phyloP scores from a whole-genome alignment of 306 rosid species.

The Cyamopsis tetragonoloba region DNA sequence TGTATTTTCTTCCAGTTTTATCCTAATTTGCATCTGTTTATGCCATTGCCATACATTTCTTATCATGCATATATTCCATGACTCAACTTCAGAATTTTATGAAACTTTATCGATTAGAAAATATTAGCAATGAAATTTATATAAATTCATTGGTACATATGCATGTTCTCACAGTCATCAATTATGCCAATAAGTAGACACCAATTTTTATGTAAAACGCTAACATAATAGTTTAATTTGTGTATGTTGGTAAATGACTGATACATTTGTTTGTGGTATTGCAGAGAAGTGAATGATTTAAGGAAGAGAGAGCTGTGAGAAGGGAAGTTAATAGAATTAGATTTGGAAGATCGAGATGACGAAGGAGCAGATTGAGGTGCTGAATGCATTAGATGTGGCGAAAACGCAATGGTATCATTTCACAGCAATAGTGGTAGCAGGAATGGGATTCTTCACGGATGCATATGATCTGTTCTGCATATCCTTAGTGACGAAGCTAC shows the following conservation, averaged over 20 bases:
- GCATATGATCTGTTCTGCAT: constrained; percentile 75
- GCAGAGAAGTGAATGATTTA: constrained; percentile 31
- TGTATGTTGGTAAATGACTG: no score
- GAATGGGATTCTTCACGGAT: constrained; percentile 90
- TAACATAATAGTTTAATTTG: no score
- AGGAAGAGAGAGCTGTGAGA: neutral
- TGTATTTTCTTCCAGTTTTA: neutral
- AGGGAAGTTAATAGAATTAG: neutral
- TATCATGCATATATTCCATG: no score
- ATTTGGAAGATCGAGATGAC: constrained; percentile 23
- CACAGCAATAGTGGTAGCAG: constrained; percentile 64
- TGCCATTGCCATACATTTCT: no score
- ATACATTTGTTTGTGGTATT: no score
- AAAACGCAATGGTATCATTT: constrained; percentile 83
- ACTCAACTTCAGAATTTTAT: no score
- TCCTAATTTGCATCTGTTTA: neutral
- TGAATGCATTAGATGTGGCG: constrained; percentile 60
- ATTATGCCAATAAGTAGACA: no score
- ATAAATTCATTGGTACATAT: no score
- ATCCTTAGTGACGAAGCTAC: constrained; percentile 69
- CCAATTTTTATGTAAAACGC: no score
- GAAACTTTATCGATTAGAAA: no score
- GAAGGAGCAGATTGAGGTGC: constrained; percentile 46
- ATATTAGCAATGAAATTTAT: no score
- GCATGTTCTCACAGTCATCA: no score